Percentiles rank a stretch among this genome's conserved stretches.
phyloP scores from a whole-genome alignment of 768 basidiomycete species.

The Rhodocollybia butyracea region DNA sequence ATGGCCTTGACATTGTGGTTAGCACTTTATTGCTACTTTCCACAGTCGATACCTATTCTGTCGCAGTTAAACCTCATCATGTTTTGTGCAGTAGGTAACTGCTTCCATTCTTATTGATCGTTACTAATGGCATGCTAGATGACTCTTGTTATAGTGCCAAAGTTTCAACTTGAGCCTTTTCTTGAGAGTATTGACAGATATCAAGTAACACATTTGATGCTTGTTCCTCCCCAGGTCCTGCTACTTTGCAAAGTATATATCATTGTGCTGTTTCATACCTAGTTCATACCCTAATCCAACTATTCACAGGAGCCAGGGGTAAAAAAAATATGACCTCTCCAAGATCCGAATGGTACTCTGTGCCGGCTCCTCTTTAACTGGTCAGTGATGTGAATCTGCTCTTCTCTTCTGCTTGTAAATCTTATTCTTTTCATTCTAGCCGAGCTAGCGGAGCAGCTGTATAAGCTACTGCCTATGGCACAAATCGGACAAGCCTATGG shows the following conservation, averaged over 20 bases:
- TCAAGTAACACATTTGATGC: conserved; percentile 50
- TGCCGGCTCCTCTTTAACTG: conserved; percentile 49
- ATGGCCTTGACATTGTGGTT: conserved; percentile 62
- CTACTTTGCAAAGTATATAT: conserved; percentile 49
- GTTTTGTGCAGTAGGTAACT: conserved; percentile 42
- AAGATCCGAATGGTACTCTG: conserved; percentile 3
- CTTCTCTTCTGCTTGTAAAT: conserved; percentile 46
- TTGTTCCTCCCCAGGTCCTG: conserved; percentile 56
- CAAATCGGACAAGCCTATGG: conserved; percentile 60
- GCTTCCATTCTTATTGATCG: too few relatives aligned
- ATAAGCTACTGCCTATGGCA: conserved; percentile 48
- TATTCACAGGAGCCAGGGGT: conserved; percentile 56
- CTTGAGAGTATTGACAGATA: conserved; percentile 59
- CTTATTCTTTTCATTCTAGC: conserved; percentile 56
- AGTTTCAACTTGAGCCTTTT: conserved; percentile 57
- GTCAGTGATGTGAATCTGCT: conserved; percentile 39
- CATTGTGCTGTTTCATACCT: too few relatives aligned
- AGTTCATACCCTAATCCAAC: too few relatives aligned
- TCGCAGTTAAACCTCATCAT: conserved; percentile 52
- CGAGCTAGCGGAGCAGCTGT: conserved; percentile 44
- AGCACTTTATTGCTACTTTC: conserved; percentile 11
- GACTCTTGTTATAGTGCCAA: conserved; percentile 55
- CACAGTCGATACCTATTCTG: not conserved
- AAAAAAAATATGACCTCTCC: conserved; percentile 48
- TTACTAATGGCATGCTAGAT: conserved; percentile 38